A percentile compares a stretch with the other conserved stretches of the same genome.
These are phyloP conservation scores for Fagopyrum tataricum DNA, from an alignment of 148 eudicot species.

Conservation along the genomic window DNA sequence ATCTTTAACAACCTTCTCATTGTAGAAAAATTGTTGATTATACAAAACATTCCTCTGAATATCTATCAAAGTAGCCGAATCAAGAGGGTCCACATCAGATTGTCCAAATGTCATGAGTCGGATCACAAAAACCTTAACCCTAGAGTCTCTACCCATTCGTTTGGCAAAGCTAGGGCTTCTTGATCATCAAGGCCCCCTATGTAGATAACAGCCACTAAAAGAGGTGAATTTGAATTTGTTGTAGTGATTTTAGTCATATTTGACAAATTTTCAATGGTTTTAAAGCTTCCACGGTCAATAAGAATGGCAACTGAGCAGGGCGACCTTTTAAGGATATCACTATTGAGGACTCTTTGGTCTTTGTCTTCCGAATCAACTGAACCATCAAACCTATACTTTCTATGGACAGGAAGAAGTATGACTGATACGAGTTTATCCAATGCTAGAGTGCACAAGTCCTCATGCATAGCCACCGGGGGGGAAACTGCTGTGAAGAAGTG, in stretches of 20 bases:
- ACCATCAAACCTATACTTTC: slow-evolving; percentile 39
- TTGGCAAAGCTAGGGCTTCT: slow-evolving; percentile 42
- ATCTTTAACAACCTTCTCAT: slow-evolving; percentile 32
- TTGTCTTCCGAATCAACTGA: slow-evolving; percentile 26
- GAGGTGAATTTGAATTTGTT: background rate
- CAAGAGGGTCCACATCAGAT: slow-evolving; percentile 6
- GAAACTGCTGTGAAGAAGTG: slow-evolving; percentile 39
- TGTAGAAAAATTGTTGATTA: slow-evolving; percentile 13
- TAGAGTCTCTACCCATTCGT: slow-evolving; percentile 27
- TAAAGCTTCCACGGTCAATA: slow-evolving; percentile 28
- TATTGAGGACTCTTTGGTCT: slow-evolving; percentile 35
- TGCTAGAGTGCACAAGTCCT: slow-evolving; percentile 52
- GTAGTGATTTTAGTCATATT: background rate
- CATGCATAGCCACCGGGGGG: slow-evolving; percentile 52
- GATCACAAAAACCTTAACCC: slow-evolving; percentile 25
- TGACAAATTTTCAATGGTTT: background rate
- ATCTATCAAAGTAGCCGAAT: slow-evolving; percentile 15
- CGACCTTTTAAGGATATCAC: slow-evolving; percentile 34
- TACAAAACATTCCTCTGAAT: slow-evolving; percentile 2
- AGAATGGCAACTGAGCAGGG: slow-evolving; percentile 68
- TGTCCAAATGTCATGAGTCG: slow-evolving; percentile 18
- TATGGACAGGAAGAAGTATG: slow-evolving; percentile 55
- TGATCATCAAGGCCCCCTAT: slow-evolving; percentile 64
- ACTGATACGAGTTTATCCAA: slow-evolving; percentile 32
- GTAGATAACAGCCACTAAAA: slow-evolving; percentile 32